A percentile compares a stretch with the other conserved stretches of the same genome.
phyloP scores from a whole-genome alignment of 768 basidiomycete species.

The Clathrus columnatus region DNA sequence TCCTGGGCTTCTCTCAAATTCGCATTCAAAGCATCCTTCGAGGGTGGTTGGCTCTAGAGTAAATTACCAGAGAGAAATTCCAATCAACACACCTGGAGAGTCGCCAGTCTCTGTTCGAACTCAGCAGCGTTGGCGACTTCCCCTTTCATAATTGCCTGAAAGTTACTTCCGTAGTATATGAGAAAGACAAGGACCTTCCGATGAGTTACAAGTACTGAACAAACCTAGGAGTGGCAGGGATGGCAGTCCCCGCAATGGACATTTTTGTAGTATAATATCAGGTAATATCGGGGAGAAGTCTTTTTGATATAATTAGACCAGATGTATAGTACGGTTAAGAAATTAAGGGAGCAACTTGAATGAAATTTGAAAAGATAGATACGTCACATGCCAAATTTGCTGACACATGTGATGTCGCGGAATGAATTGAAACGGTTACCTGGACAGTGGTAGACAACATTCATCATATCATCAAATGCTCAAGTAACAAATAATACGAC shows the following conservation, averaged over 20 bases:
- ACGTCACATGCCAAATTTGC: no score
- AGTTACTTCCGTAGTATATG: not conserved
- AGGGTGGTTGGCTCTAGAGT: not conserved
- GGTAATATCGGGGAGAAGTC: no score
- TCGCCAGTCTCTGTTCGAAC: not conserved
- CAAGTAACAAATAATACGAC: not conserved
- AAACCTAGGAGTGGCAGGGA: not conserved
- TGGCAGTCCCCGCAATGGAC: not conserved
- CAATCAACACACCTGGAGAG: not conserved
- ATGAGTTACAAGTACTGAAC: not conserved
- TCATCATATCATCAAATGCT: not conserved
- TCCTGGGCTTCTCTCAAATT: constrained; percentile 1
- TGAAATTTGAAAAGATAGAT: no score
- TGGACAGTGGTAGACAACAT: no score
- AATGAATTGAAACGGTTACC: no score
- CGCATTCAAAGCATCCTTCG: not conserved
- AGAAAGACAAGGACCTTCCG: not conserved
- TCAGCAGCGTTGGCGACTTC: constrained; percentile 6
- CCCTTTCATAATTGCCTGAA: not conserved
- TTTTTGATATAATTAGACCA: no score
- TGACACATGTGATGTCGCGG: no score
- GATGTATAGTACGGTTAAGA: no score
- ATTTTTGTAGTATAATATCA: no score
- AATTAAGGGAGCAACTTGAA: no score
- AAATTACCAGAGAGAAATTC: not conserved